Conservation (phyloP, 2,329 filamentous ascomycete species). For the Talaromyces atroroseus region DNA sequence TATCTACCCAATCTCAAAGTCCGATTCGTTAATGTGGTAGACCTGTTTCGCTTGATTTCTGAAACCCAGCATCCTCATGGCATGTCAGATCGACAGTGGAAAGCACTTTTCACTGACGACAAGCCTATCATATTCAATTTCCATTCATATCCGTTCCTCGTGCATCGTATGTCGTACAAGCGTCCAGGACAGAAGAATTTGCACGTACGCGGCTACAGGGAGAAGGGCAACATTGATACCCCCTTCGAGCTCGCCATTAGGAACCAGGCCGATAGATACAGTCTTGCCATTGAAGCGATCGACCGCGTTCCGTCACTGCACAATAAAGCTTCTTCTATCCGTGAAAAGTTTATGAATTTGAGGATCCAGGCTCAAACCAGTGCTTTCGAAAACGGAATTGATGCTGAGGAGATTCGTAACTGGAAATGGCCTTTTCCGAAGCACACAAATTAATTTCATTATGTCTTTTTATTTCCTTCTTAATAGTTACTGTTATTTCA, state of each 20-base stretch:
- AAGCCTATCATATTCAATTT: constrained; percentile 77
- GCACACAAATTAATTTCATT: constrained; percentile 11
- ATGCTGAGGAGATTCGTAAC: constrained; percentile 59
- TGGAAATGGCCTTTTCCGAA: constrained; percentile 58
- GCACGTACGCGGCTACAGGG: constrained; percentile 71
- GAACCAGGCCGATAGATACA: constrained; percentile 72
- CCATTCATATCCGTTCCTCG: constrained; percentile 76
- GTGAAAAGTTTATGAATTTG: constrained; percentile 60
- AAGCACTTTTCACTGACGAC: constrained; percentile 64
- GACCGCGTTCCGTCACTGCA: constrained; percentile 59
- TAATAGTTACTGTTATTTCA: no score
- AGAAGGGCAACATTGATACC: constrained; percentile 81
- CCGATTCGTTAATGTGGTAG: constrained; percentile 73
- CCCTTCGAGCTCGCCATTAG: constrained; percentile 72
- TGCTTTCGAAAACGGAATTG: constrained; percentile 65
- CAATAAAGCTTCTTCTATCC: constrained; percentile 57
- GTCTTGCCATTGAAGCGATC: constrained; percentile 69
- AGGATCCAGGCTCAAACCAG: constrained; percentile 60
- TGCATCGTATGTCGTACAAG: constrained; percentile 72
- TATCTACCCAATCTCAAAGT: constrained; percentile 68
- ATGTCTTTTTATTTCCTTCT: no score
- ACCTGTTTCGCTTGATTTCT: constrained; percentile 73
- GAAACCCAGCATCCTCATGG: constrained; percentile 68
- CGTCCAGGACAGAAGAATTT: constrained; percentile 62
- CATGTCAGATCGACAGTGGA: constrained; percentile 61